Evolutionary conservation across 2,329 filamentous ascomycete species (phyloP), one percentile per base, ranked within the genome.

Genomic region (Canariomyces notabilis): DNA sequence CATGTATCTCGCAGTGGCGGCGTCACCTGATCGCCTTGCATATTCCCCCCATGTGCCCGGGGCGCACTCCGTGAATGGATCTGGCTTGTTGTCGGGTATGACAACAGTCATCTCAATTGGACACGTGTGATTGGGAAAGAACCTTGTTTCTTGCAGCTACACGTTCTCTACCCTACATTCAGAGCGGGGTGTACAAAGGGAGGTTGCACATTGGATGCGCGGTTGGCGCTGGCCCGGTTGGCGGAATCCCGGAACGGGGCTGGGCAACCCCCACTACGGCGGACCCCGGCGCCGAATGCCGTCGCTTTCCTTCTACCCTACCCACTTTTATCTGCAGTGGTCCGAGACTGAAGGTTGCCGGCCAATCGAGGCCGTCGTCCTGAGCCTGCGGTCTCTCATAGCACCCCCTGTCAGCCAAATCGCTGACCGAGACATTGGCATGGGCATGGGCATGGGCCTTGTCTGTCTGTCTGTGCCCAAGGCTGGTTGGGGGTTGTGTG

Each of bases 1-100:
- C n/a, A n/a, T n/a, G n/a, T n/a, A n/a, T n/a, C n/a, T n/a, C n/a
- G n/a, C 42, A 36, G 41, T 50, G 48, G 42, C 51, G 41, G 39
- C 50, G 42, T 60, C 58, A 60, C 54, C 58, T 61, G 59, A 61
- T 49, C 46, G 40, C 23, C 46, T 44, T 57, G 55, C 56, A 59
- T 57, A 44, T 5, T 5, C 26, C 44, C 38, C 40, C 52, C 44
- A 39, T 51, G 42, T 37, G 23, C 20, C 35, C 26, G 42, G 49
- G 44, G 35, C 48, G 29, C n/a, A n/a, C 20, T 45, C 44, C 32
- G 16, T 56, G 53, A 52, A 49, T 57, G 50, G 52, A 51, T 48
- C 46, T 41, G 47, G 39, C 48, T 44, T 38, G 38, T 32, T 21
- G 31, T 35, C 37, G n/a, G n/a, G n/a, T n/a, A 29, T 39, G 38